A percentile compares a stretch with the other conserved stretches of the same genome.
These are phyloP conservation scores for Paecilomyces sp. DNA, from an alignment of 2,329 filamentous ascomycete species.

Conservation along the genomic window DNA sequence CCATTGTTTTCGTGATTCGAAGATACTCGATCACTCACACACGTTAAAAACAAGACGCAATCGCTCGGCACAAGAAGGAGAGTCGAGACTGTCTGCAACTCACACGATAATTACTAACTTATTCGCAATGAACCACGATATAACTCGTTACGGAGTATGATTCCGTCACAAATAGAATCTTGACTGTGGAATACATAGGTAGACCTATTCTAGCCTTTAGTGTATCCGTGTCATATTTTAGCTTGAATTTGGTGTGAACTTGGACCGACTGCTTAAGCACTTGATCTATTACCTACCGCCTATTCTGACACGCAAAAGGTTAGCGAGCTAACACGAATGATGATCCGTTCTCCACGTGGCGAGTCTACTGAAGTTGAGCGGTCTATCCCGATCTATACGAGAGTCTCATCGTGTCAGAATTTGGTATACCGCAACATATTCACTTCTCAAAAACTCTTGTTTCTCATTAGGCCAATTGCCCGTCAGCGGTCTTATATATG, in stretches of 20 bases:
- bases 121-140: no score
- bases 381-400: neutral
- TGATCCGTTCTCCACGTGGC: no score
- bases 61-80: no score
- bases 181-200: neutral
- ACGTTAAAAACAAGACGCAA: no score
- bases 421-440: neutral
- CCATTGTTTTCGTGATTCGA: no score
- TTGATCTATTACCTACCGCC: neutral
- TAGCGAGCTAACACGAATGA: no score
- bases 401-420: neutral
- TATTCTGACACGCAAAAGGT: neutral
- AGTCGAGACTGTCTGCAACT: no score
- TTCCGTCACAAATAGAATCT: neutral
- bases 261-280: neutral
- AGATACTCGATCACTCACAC: no score
- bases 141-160: neutral
- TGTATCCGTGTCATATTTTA: neutral
- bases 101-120: no score
- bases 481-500: neutral
- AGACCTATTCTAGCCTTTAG: neutral
- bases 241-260: neutral
- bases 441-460: neutral
- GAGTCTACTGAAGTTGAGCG: neutral
- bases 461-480: neutral